These are phyloP conservation scores for Candida easanensis DNA, from an alignment of 805 yeast species.

Conservation along the genomic window DNA sequence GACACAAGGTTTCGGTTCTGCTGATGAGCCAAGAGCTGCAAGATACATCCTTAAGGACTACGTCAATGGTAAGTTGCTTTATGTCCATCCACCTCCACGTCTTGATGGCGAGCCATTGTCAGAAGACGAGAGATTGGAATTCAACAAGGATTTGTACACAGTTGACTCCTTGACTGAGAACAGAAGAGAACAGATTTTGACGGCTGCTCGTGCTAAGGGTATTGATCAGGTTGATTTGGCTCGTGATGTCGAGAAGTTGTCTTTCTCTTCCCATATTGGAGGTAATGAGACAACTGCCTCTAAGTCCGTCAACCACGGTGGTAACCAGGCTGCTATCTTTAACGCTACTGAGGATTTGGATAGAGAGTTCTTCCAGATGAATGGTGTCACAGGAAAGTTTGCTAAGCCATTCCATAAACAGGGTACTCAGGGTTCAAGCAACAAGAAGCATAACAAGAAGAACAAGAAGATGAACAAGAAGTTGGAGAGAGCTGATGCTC, in stretches of 20 bases:
- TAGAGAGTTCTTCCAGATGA: constrained; percentile 77
- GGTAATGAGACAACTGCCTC: constrained; percentile 44
- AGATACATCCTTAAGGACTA: constrained; percentile 91
- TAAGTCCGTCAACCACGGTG: constrained; percentile 66
- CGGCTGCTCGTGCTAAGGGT: constrained; percentile 59
- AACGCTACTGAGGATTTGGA: constrained; percentile 84
- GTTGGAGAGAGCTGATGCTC: constrained; percentile 9
- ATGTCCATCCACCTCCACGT: constrained; percentile 85
- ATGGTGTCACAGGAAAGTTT: constrained; percentile 58
- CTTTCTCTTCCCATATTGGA: constrained; percentile 76
- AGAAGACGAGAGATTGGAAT: constrained; percentile 54
- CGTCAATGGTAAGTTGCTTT: constrained; percentile 86
- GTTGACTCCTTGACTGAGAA: constrained; percentile 64
- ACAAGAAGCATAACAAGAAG: constrained; percentile 75
- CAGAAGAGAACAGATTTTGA: constrained; percentile 66
- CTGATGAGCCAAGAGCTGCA: constrained; percentile 94
- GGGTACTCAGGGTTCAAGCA: constrained; percentile 31
- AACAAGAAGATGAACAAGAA: constrained; percentile 44
- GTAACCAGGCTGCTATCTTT: constrained; percentile 74
- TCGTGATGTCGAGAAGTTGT: constrained; percentile 64
- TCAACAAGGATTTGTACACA: constrained; percentile 74
- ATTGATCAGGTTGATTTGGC: constrained; percentile 59
- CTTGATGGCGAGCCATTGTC: constrained; percentile 42
- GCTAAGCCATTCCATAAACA: constrained; percentile 71
- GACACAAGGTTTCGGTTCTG: constrained; percentile 96